These are phyloP conservation scores for Rhodotorula sphaerocarpa DNA, from an alignment of 768 basidiomycete species.

Conservation along the genomic window DNA sequence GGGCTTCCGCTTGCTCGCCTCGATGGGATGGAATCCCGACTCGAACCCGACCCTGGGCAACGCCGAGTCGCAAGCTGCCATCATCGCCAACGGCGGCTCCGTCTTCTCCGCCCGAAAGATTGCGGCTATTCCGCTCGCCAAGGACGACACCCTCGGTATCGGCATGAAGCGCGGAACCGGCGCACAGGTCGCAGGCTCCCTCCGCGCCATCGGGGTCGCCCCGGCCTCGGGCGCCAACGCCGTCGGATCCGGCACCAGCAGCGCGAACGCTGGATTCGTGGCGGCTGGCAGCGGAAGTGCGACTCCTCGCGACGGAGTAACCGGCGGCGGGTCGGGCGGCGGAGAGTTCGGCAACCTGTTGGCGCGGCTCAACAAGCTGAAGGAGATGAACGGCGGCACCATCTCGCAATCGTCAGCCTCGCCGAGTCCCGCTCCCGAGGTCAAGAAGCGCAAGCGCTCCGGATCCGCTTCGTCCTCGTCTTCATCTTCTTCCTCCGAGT, in stretches of 20 bases:
- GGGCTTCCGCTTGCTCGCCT: conserved; percentile 35
- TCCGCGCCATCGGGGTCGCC: conserved; percentile 28
- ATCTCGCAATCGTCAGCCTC: conserved; percentile 2
- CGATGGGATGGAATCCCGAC: conserved; percentile 38
- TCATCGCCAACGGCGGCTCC: conserved; percentile 25
- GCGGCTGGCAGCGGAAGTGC: conserved; percentile 20
- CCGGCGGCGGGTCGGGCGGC: conserved; percentile 18
- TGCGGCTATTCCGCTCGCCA: conserved; percentile 35
- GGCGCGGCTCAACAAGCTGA: conserved; percentile 34
- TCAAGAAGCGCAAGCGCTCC: conserved; percentile 27
- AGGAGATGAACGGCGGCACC: conserved; percentile 17
- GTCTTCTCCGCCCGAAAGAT: conserved; percentile 27
- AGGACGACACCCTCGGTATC: conserved; percentile 37
- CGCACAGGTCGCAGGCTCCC: conserved; percentile 19
- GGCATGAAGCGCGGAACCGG: conserved; percentile 31
- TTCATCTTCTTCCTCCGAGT: not conserved
- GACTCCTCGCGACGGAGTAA: conserved; percentile 17
- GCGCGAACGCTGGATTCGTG: conserved; percentile 20
- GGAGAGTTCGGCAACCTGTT: conserved; percentile 37
- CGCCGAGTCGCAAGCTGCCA: conserved; percentile 23
- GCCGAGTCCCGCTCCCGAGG: conserved; percentile 5
- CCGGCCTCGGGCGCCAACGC: not conserved
- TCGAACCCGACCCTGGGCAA: conserved; percentile 18
- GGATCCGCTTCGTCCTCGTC: conserved; percentile 1
- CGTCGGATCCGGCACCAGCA: not conserved